A percentile compares a stretch with the other conserved stretches of the same genome.
phyloP scores from a whole-genome alignment of 2,329 filamentous ascomycete genomes.

The Fonsecaea pedrosoi region DNA sequence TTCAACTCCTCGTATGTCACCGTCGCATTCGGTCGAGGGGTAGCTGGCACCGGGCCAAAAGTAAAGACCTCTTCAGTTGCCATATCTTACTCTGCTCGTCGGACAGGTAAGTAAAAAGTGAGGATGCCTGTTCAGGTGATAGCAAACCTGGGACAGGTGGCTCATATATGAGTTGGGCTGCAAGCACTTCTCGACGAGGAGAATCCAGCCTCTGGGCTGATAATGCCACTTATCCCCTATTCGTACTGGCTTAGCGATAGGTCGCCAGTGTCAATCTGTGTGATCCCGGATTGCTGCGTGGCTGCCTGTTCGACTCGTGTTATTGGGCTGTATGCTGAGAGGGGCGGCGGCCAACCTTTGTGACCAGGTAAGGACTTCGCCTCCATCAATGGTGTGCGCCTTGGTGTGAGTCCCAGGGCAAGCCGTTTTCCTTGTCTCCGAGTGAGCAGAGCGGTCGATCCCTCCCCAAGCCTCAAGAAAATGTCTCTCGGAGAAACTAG shows the following conservation, averaged over 20 bases:
- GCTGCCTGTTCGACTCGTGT: neutral
- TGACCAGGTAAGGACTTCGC: neutral
- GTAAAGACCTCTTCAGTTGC: slow-evolving; percentile 12
- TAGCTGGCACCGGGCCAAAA: slow-evolving; percentile 19
- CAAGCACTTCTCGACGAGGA: neutral
- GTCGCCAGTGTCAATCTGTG: neutral
- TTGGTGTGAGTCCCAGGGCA: slow-evolving; percentile 4
- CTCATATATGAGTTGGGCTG: neutral
- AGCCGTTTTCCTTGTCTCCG: neutral
- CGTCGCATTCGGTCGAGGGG: slow-evolving; percentile 13
- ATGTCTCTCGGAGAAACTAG: neutral
- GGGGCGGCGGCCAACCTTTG: slow-evolving; percentile 4
- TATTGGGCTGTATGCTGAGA: slow-evolving; percentile 5
- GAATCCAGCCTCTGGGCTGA: neutral
- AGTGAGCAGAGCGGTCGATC: neutral
- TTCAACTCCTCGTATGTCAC: slow-evolving; percentile 16
- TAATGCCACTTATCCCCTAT: neutral
- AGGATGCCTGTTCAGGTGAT: neutral
- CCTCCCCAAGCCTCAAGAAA: slow-evolving; percentile 2
- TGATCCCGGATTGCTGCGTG: neutral
- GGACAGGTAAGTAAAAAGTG: neutral
- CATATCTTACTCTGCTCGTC: slow-evolving; percentile 5
- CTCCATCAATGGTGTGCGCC: slow-evolving; percentile 1
- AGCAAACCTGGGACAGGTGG: neutral
- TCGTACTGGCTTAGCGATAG: neutral